Evolutionary conservation across 2,329 filamentous ascomycete genomes (phyloP).

Genomic region (Alternaria gansuensis): DNA sequence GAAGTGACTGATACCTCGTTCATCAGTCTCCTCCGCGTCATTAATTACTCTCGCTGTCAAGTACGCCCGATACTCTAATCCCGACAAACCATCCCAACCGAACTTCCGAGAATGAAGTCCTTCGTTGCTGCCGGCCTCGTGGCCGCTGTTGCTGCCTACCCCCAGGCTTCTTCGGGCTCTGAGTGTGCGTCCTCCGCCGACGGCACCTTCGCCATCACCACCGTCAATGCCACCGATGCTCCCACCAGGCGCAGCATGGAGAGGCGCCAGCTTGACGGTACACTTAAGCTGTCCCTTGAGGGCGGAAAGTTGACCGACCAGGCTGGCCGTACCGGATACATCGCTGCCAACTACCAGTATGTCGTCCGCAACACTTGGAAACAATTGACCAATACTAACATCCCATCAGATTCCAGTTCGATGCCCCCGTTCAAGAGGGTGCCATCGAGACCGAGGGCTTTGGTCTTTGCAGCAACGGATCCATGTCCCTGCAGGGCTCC

Average conservation of each 20-base stretch:
- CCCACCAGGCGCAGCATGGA: conserved; percentile 38
- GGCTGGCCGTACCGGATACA: conserved; percentile 75
- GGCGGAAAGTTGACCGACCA: conserved; percentile 72
- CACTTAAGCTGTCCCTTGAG: conserved; percentile 69
- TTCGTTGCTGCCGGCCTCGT: conserved; percentile 43
- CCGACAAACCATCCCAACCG: conserved; percentile 12
- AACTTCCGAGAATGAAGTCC: conserved; percentile 43
- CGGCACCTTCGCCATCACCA: conserved; percentile 68
- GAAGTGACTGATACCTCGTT: conserved; percentile 51
- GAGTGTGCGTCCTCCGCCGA: conserved; percentile 63
- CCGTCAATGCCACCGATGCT: conserved; percentile 57
- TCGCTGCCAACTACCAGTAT: conserved; percentile 77
- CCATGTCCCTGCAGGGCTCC: conserved; percentile 69
- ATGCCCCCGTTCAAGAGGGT: conserved; percentile 65
- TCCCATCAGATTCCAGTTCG: conserved; percentile 53
- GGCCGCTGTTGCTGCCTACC: conserved; percentile 41
- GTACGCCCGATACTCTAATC: conserved; percentile 20
- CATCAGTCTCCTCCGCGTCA: conserved; percentile 46
- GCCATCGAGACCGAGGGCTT: conserved; percentile 78
- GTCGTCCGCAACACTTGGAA: conserved; percentile 1
- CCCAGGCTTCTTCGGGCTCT: conserved; percentile 54
- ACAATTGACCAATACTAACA: conserved; percentile 15
- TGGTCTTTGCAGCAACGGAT: conserved; percentile 72
- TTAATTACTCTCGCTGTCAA: conserved; percentile 30
- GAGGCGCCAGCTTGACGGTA: conserved; percentile 45